These are phyloP conservation scores for Phytophthora litchii DNA, from an alignment of 352 stramenopile species.

Conservation along the genomic window DNA sequence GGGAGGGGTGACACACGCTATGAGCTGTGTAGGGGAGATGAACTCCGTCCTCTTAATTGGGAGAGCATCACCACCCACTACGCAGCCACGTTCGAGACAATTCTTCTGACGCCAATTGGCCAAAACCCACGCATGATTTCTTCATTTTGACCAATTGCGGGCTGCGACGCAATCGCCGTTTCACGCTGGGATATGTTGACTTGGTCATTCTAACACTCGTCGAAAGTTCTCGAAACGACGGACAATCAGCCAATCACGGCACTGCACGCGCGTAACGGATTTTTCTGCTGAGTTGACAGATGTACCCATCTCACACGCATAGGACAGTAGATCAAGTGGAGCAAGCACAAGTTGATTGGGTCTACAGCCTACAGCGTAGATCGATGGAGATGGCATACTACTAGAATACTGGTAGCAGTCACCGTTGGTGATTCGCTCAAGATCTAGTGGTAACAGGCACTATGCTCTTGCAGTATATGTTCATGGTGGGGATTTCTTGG, in stretches of 20 bases:
- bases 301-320: constrained; percentile 17
- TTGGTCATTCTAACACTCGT: constrained; percentile 8
- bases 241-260: constrained; percentile 8
- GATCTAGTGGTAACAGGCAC: too few relatives aligned
- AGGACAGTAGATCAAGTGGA: too few relatives aligned
- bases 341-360: too few relatives aligned
- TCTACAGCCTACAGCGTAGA: too few relatives aligned
- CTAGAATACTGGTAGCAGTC: too few relatives aligned
- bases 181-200: not conserved
- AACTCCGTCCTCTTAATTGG: constrained; percentile 4
- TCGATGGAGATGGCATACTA: too few relatives aligned
- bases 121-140: not conserved
- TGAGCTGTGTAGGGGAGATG: not conserved
- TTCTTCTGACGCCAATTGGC: constrained; percentile 1
- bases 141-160: not conserved
- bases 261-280: constrained; percentile 18
- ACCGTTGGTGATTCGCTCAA: too few relatives aligned
- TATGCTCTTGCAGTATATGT: too few relatives aligned
- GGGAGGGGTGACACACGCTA: not conserved
- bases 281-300: constrained; percentile 8
- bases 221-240: constrained; percentile 9
- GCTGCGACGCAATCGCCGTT: constrained; percentile 4
- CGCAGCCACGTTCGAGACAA: constrained; percentile 15
- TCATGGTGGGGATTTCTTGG: too few relatives aligned
- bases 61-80: constrained; percentile 15